Evolutionary conservation across 1,139 yeast genomes (phyloP).

Genomic region (Kurtzmaniella quercitrusa): DNA sequence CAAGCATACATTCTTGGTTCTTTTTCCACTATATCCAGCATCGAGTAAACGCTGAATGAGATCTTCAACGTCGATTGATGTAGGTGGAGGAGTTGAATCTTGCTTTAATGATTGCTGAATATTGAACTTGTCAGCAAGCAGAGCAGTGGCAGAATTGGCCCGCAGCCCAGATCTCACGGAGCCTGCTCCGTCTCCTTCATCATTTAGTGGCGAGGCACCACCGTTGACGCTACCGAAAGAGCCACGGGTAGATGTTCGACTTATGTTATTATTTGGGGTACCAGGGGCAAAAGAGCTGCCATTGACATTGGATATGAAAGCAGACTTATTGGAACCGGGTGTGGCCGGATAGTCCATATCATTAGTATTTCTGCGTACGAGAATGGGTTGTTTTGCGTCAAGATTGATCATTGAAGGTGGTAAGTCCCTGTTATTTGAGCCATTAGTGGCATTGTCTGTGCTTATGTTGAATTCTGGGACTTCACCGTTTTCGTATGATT

Average conservation of each 20-base stretch:
- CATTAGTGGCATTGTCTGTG: slow-evolving; percentile 9
- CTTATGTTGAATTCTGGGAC: slow-evolving; percentile 11
- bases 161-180: slow-evolving; percentile 3
- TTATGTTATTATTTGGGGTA: slow-evolving; percentile 2
- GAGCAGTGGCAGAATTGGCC: slow-evolving; percentile 2
- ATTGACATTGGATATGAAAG: slow-evolving; percentile 9
- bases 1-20: slow-evolving; percentile 83
- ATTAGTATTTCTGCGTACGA: slow-evolving; percentile 41
- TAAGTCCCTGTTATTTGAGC: slow-evolving; percentile 20
- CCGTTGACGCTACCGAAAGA: slow-evolving; percentile 1
- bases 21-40: slow-evolving; percentile 92
- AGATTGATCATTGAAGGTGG: slow-evolving; percentile 71
- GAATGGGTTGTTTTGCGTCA: slow-evolving; percentile 67
- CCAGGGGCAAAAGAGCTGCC: slow-evolving; percentile 5
- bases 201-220: slow-evolving; percentile 1
- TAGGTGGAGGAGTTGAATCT: slow-evolving; percentile 8
- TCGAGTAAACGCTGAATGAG: slow-evolving; percentile 84
- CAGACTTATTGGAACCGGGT: slow-evolving; percentile 9
- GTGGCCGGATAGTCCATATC: slow-evolving; percentile 11
- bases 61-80: slow-evolving; percentile 74
- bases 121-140: slow-evolving; percentile 7
- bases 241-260: slow-evolving; percentile 9
- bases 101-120: slow-evolving; percentile 3
- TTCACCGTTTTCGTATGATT: slow-evolving; percentile 6
- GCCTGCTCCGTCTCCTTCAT: slow-evolving; percentile 7